These are phyloP conservation scores for Lachancea fermentati DNA, from an alignment of 805 yeast species.

Conservation along the genomic window DNA sequence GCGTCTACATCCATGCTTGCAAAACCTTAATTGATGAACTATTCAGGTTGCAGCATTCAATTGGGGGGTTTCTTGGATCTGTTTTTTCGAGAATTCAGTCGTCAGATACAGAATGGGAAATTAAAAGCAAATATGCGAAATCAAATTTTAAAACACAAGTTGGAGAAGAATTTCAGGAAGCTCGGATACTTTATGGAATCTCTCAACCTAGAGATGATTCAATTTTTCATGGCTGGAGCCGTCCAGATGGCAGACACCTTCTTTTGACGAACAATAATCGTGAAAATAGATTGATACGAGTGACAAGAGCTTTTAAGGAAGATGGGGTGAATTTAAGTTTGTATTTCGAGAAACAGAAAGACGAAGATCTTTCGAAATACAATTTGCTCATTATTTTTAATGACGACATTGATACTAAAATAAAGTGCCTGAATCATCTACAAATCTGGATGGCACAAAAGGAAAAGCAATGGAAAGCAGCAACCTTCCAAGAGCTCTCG, in stretches of 20 bases:
- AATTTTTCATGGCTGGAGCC: neutral
- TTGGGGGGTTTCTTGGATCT: neutral
- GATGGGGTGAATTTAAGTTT: neutral
- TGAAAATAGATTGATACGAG: neutral
- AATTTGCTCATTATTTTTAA: neutral
- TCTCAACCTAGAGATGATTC: too few species aligned
- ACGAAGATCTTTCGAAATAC: neutral
- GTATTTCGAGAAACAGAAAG: neutral
- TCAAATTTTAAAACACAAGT: neutral
- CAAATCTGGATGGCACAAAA: neutral
- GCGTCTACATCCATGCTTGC: conserved; percentile 3
- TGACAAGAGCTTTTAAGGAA: neutral
- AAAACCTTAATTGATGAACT: conserved; percentile 4
- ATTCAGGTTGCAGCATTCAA: neutral
- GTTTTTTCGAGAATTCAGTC: conserved; percentile 1
- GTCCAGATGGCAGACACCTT: neutral
- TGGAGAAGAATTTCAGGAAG: neutral
- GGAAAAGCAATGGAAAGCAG: neutral
- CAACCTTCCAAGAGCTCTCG: neutral
- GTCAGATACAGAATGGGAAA: neutral
- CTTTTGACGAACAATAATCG: neutral
- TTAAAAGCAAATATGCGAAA: conserved; percentile 6
- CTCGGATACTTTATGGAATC: neutral
- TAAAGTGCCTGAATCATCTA: neutral
- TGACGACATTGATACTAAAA: neutral